phyloP scores from a whole-genome alignment of 2,329 filamentous ascomycete species.

The Xylaria sp. region DNA sequence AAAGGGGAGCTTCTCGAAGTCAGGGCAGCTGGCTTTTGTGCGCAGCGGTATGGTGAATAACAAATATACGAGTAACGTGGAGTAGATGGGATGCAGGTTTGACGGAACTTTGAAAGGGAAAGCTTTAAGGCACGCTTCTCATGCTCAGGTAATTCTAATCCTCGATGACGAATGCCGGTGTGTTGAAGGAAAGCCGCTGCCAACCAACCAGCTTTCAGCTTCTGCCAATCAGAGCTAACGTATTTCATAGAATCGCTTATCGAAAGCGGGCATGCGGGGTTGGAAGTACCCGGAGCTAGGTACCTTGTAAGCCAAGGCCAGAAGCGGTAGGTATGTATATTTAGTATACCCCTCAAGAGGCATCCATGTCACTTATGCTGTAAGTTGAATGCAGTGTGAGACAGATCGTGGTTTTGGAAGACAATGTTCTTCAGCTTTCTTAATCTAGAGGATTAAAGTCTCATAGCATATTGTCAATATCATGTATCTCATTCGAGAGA shows the following conservation, averaged over 20 bases:
- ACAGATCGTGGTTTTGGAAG: not conserved
- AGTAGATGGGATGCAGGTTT: not conserved
- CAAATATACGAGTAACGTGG: not conserved
- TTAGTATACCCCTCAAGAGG: too few relatives aligned
- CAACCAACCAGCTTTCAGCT: conserved; percentile 21
- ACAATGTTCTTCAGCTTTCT: not conserved
- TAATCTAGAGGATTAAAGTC: not conserved
- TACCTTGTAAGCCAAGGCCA: too few relatives aligned
- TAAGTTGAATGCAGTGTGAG: not conserved
- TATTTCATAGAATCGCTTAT: conserved; percentile 19
- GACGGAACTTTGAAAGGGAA: conserved; percentile 16
- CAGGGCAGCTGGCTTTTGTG: conserved; percentile 5
- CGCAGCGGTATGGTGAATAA: conserved; percentile 6
- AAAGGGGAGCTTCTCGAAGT: conserved; percentile 9
- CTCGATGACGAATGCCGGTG: conserved; percentile 47
- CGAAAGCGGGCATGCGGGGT: conserved; percentile 22
- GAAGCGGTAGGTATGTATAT: not conserved
- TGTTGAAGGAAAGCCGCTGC: conserved; percentile 22
- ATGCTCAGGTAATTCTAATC: conserved; percentile 37
- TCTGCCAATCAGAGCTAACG: conserved; percentile 29
- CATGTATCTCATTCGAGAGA: not conserved
- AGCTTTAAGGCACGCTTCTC: conserved; percentile 19
- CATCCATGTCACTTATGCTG: not conserved
- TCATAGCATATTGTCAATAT: not conserved
- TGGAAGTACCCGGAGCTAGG: conserved; percentile 14